These are phyloP conservation scores for Tubosaeta brunneosetosa DNA, from an alignment of 768 basidiomycete genomes.

Conservation along the genomic window DNA sequence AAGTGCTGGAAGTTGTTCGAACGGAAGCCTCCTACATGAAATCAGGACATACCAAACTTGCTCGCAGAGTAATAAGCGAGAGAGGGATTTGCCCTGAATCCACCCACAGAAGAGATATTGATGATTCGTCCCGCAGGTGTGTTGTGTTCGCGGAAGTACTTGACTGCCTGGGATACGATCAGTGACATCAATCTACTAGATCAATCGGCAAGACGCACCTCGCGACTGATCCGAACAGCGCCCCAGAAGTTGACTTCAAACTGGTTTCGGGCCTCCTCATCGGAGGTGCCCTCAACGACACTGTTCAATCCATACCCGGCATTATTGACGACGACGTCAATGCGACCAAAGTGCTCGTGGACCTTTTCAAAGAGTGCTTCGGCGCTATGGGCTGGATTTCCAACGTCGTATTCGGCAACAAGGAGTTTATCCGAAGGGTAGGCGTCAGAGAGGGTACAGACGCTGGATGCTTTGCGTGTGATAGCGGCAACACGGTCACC, in stretches of 20 bases:
- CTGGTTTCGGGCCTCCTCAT: constrained; percentile 23
- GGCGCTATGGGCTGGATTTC: neutral
- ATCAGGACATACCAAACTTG: no score
- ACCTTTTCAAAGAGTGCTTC: no score
- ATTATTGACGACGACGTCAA: constrained; percentile 30
- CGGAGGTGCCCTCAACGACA: constrained; percentile 24
- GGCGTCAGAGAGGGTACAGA: constrained; percentile 12
- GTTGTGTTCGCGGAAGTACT: constrained; percentile 29
- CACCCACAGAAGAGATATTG: neutral
- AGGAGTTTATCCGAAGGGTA: constrained; percentile 22
- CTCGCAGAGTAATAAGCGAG: constrained; percentile 18
- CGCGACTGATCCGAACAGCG: constrained; percentile 18
- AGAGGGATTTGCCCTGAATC: constrained; percentile 14
- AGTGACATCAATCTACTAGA: neutral
- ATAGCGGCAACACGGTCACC: no score
- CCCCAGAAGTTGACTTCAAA: constrained; percentile 35
- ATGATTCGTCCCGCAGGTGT: neutral
- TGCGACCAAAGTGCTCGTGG: no score
- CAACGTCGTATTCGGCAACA: constrained; percentile 30
- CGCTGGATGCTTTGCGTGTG: constrained; percentile 14
- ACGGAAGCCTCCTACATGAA: no score
- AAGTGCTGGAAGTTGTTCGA: constrained; percentile 14
- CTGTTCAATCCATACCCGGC: constrained; percentile 22
- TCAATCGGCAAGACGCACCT: constrained; percentile 8
- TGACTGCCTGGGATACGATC: no score